Evolutionary conservation across 306 rosid species (phyloP).

Genomic region (Pterocarpus santalinus): DNA sequence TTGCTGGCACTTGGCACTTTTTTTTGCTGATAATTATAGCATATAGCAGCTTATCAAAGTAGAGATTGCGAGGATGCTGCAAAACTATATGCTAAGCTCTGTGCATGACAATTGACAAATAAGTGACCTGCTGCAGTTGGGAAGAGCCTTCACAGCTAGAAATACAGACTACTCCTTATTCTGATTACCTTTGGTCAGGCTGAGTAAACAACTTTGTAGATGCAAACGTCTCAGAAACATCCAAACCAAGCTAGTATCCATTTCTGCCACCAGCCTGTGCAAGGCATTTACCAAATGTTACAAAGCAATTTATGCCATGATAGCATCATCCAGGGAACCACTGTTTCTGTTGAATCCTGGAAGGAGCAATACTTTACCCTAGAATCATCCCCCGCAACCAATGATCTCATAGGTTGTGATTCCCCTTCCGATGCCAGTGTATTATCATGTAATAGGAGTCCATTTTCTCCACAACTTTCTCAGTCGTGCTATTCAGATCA

Average conservation of each 20-base stretch:
- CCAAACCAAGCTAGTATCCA: conserved; percentile 52
- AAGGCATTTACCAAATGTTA: conserved; percentile 60
- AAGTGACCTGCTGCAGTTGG: not conserved
- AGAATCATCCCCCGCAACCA: conserved; percentile 66
- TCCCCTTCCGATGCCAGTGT: conserved; percentile 78
- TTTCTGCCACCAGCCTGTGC: conserved; percentile 63
- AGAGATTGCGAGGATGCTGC: not conserved
- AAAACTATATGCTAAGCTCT: not conserved
- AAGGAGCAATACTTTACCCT: conserved; percentile 68
- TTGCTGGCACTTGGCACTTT: not conserved
- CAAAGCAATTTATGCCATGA: conserved; percentile 56
- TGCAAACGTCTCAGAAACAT: conserved; percentile 70
- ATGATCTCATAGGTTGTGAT: conserved; percentile 53
- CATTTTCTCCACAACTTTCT: conserved; percentile 79
- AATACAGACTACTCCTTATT: not conserved
- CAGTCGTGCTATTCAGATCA: conserved; percentile 75
- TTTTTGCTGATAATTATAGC: conserved; percentile 36
- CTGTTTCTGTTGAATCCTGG: conserved; percentile 58
- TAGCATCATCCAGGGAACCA: conserved; percentile 64
- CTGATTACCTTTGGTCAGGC: not conserved
- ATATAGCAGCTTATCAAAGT: conserved; percentile 26
- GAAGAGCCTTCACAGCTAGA: conserved; percentile 18
- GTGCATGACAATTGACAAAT: not conserved
- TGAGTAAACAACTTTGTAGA: conserved; percentile 35
- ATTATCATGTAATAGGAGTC: conserved; percentile 65